Evolutionary conservation across 371 early-diverging fungal genomes (phyloP), one percentile per base, ranked within the genome.

Genomic region (Smittium culicis): DNA sequence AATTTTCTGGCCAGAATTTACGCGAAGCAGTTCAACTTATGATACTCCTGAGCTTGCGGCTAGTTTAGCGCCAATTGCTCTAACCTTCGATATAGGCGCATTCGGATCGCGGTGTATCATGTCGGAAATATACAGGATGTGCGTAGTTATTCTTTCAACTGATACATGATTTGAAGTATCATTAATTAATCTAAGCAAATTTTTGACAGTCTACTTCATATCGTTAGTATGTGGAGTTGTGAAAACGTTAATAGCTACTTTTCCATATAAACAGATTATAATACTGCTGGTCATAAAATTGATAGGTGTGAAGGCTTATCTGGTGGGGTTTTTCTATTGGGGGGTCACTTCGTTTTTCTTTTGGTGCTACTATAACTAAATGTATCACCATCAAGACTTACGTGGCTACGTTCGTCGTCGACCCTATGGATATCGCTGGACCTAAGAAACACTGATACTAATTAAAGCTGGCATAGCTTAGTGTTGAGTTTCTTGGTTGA

Each of bases 31-130:
- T 59, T 29, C 32, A 32, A 11, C 60, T 27, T 5, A 14, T 5
- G 60, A 59, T 59, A 59, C 5, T 11, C 60, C 60, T 11, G 60
- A 27, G 32, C n/a, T 59, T 29, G 60, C 60, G 5, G 5, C 60
- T n/a, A 59, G 30, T 59, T 5, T 59, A 16, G 25, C 60, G 11
- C 25, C 60, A n/a, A 59, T 32, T 25, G 5, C 60, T 59, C 60
- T 59, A 29, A 5, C 5, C n/a, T 59, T 59, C 25, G 60, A n/a
- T 29, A 59, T 59, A 16, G 5, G 28, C 25, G 60, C 5, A 14
- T 32, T n/a, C 32, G 25, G 60, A 16, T 27, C 30, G n/a, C 16
- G 28, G 16, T 29, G 11, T 11, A 59, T 59, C 25, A 59, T 5
- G 16, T 14, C 32, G 11, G 60, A 59, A 59, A 25, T 32, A 29